phyloP scores from a whole-genome alignment of 2,329 filamentous ascomycete genomes.

The Fusarium compactum region DNA sequence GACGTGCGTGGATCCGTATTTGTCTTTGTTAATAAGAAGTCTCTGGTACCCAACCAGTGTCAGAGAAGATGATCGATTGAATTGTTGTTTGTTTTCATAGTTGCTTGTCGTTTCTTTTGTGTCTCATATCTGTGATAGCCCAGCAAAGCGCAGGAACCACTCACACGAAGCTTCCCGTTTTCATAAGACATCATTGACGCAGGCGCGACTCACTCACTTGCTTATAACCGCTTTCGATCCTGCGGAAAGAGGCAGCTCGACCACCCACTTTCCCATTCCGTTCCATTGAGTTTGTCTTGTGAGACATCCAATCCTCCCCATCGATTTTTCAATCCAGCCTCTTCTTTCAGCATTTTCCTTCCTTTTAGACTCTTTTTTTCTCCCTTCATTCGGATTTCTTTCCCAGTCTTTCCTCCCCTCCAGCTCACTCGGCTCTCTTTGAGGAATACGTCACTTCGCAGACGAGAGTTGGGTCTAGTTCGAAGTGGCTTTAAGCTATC shows the following conservation, averaged over 20 bases:
- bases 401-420: not conserved
- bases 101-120: not conserved
- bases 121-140: not conserved
- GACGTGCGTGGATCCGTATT: slow-evolving; percentile 25
- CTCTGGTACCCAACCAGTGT: not conserved
- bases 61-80: not conserved
- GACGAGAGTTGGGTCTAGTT: slow-evolving; percentile 25
- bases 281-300: slow-evolving; percentile 12
- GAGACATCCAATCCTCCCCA: slow-evolving; percentile 16
- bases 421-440: not conserved
- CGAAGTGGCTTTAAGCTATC: slow-evolving; percentile 20
- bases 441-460: slow-evolving; percentile 18
- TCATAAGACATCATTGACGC: slow-evolving; percentile 13
- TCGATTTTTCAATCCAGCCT: slow-evolving; percentile 17
- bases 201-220: slow-evolving; percentile 16
- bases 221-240: slow-evolving; percentile 7
- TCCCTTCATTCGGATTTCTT: slow-evolving; percentile 1
- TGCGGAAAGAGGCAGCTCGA: slow-evolving; percentile 5
- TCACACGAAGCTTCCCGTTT: slow-evolving; percentile 18
- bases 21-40: slow-evolving; percentile 26
- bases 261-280: slow-evolving; percentile 27
- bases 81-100: not conserved
- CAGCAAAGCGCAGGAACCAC: slow-evolving; percentile 4
- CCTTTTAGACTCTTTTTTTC: not conserved
- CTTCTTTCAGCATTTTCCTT: slow-evolving; percentile 1